Percentiles rank a stretch among this genome's conserved stretches.
Evolutionary conservation across 805 yeast genomes (phyloP).

Genomic region (Candida sphagnicola): DNA sequence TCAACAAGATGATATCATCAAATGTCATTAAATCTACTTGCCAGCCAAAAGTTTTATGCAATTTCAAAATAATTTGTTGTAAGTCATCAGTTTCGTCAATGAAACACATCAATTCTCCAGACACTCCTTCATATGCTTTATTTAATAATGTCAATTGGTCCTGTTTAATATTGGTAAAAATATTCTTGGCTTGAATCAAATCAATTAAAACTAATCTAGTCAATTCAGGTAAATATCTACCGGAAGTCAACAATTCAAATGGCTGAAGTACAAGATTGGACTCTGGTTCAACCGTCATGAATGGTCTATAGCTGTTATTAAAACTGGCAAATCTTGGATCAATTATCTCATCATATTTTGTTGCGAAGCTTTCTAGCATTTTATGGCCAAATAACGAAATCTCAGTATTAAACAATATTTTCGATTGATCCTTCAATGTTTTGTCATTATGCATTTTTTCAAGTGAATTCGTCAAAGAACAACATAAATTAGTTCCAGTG

Average conservation of each 20-base stretch:
- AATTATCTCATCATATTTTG: slow-evolving; percentile 37
- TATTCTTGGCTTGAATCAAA: slow-evolving; percentile 22
- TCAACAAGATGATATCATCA: slow-evolving; percentile 25
- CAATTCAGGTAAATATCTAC: slow-evolving; percentile 54
- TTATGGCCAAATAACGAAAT: slow-evolving; percentile 50
- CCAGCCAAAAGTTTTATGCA: slow-evolving; percentile 21
- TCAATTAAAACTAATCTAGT: slow-evolving; percentile 40
- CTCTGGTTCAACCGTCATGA: slow-evolving; percentile 22
- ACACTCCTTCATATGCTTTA: slow-evolving; percentile 26
- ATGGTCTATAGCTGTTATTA: slow-evolving; percentile 16
- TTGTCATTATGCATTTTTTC: slow-evolving; percentile 15
- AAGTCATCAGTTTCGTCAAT: slow-evolving; percentile 27
- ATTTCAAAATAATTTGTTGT: slow-evolving; percentile 13
- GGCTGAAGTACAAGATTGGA: slow-evolving; percentile 46
- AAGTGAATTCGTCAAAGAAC: slow-evolving; percentile 23
- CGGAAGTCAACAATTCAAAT: slow-evolving; percentile 50
- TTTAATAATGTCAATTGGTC: slow-evolving; percentile 8
- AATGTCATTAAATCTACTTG: slow-evolving; percentile 11
- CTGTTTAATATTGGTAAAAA: slow-evolving; percentile 18
- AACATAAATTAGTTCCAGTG: slow-evolving; percentile 61
- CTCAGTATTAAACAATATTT: slow-evolving; percentile 45
- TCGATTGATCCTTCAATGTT: slow-evolving; percentile 9
- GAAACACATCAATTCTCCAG: slow-evolving; percentile 40
- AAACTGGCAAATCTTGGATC: slow-evolving; percentile 20
- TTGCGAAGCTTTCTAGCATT: slow-evolving; percentile 23